A percentile compares a stretch with the other conserved stretches of the same genome.
Conservation (phyloP, 257 asterid species). For the Solanum tarapatanum region DNA sequence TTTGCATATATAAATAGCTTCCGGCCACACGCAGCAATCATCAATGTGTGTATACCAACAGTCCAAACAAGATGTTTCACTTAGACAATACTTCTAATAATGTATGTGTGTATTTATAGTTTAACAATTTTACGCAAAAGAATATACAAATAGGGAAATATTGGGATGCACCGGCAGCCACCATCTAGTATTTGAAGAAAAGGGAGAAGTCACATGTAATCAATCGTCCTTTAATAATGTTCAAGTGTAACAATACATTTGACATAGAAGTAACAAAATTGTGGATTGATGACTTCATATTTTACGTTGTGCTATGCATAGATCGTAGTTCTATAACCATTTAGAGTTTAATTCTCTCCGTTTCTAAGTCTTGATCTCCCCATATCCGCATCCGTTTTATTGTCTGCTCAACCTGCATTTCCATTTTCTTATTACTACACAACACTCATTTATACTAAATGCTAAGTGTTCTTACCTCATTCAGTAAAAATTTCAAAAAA, state of each 20-base stretch:
- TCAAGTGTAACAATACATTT: neutral
- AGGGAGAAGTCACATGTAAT: no score
- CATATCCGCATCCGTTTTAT: slow-evolving; percentile 47
- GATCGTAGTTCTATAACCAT: neutral
- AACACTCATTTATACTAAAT: neutral
- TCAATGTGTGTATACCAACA: neutral
- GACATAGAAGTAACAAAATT: neutral
- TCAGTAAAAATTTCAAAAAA: neutral
- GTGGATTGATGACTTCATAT: neutral
- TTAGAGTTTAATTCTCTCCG: neutral
- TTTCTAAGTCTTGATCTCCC: slow-evolving; percentile 40
- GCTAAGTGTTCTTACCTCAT: neutral
- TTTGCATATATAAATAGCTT: neutral
- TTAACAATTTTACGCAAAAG: no score
- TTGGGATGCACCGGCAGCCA: no score
- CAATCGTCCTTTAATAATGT: neutral
- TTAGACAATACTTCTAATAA: no score
- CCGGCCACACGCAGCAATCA: neutral
- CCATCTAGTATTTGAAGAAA: no score
- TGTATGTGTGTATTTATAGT: neutral
- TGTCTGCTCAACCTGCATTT: slow-evolving; percentile 47
- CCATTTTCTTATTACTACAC: neutral
- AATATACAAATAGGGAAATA: no score
- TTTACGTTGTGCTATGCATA: neutral
- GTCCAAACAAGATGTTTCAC: neutral